Conservation (phyloP, 495 filamentous ascomycete genomes). For the Neurospora terricola region DNA sequence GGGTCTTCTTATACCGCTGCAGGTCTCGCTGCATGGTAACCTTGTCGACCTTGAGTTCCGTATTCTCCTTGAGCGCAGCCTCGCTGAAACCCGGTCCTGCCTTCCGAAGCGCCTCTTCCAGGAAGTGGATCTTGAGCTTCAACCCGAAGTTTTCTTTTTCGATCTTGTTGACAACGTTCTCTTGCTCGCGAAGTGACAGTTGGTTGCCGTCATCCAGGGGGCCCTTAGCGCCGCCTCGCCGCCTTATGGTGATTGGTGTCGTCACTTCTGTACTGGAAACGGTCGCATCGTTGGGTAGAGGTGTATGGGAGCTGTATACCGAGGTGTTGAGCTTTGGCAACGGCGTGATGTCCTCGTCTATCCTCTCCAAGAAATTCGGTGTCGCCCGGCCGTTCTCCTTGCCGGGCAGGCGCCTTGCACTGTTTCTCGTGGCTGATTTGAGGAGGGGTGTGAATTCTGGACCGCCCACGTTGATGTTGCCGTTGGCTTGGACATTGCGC, state of each 20-base stretch:
- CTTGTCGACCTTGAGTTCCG: conserved; percentile 84
- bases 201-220: conserved; percentile 74
- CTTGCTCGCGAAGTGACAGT: conserved; percentile 85
- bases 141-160: conserved; percentile 84
- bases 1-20: conserved; percentile 66
- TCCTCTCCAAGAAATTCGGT: conserved; percentile 55
- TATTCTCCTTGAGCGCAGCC: conserved; percentile 82
- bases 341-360: conserved; percentile 55
- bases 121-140: conserved; percentile 73
- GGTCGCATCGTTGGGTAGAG: conserved; percentile 47
- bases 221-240: conserved; percentile 51
- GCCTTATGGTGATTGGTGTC: conserved; percentile 59
- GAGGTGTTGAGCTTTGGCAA: conserved; percentile 41
- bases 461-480: conserved; percentile 48
- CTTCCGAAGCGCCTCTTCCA: conserved; percentile 71
- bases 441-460: conserved; percentile 90
- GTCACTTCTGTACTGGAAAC: conserved; percentile 68
- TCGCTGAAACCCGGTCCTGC: conserved; percentile 81
- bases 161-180: conserved; percentile 87
- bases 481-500: conserved; percentile 51
- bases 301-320: conserved; percentile 41
- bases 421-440: conserved; percentile 80
- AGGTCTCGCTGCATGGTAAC: conserved; percentile 82
- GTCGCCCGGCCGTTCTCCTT: conserved; percentile 50
- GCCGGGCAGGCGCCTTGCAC: conserved; percentile 44